phyloP scores from a whole-genome alignment of 2,329 filamentous ascomycete genomes.

The Epichloe sp. region DNA sequence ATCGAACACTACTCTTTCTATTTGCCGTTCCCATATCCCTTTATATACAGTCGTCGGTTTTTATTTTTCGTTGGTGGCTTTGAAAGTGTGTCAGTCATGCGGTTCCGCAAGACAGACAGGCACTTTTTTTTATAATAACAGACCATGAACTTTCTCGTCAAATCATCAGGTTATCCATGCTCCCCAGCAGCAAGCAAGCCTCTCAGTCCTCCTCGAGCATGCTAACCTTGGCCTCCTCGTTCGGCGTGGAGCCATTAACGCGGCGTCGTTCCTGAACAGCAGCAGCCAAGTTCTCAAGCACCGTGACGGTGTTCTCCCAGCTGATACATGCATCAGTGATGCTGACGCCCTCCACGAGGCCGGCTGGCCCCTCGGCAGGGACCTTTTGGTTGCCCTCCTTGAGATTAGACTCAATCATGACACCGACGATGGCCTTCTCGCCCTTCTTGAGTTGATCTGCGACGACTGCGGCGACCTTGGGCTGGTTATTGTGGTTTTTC shows the following conservation, averaged over 20 bases:
- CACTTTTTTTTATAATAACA: background rate
- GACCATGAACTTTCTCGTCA: background rate
- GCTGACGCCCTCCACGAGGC: conserved; percentile 75
- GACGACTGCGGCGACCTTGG: conserved; percentile 55
- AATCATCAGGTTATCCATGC: background rate
- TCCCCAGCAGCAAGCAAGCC: background rate
- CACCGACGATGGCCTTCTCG: conserved; percentile 79
- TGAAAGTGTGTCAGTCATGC: background rate
- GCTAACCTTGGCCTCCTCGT: conserved; percentile 26
- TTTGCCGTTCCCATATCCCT: background rate
- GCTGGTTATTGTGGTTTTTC: conserved; percentile 96
- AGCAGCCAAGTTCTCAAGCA: conserved; percentile 75
- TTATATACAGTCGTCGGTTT: background rate
- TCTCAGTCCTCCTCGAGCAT: conserved; percentile 37
- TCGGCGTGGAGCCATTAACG: conserved; percentile 25
- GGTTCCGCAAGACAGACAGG: background rate
- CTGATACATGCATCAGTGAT: conserved; percentile 95
- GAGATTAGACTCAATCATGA: conserved; percentile 99
- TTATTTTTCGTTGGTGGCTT: background rate
- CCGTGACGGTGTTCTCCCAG: conserved; percentile 74
- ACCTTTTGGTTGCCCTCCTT: conserved; percentile 79
- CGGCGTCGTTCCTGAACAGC: conserved; percentile 65
- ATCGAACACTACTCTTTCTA: background rate
- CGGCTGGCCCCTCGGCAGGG: conserved; percentile 64
- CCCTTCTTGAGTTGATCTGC: conserved; percentile 78